Conservation (phyloP, 225 moss, liverwort and hornwort species). For the Asterella californica region DNA sequence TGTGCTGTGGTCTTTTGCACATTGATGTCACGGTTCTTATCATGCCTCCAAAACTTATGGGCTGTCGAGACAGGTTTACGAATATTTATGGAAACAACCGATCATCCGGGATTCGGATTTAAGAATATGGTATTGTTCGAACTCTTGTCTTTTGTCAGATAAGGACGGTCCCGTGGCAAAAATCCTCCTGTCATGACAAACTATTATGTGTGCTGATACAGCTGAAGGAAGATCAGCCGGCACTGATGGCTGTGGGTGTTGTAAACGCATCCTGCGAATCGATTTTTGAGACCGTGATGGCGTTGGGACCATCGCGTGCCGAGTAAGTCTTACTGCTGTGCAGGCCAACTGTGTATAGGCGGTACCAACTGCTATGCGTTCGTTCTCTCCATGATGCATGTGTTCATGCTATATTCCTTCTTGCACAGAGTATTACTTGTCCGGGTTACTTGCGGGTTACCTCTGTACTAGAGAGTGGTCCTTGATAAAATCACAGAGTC, state of each 20-base stretch:
- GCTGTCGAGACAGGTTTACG: slow-evolving; percentile 61
- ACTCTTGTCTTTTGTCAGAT: neutral
- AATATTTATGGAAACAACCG: slow-evolving; percentile 85
- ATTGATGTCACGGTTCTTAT: neutral
- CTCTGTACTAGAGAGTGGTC: too few species aligned
- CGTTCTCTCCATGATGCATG: neutral
- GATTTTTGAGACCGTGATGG: slow-evolving; percentile 88
- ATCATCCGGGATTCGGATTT: slow-evolving; percentile 60
- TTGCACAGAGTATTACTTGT: too few species aligned
- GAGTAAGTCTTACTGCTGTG: slow-evolving; percentile 51
- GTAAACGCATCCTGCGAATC: slow-evolving; percentile 87
- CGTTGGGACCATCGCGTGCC: slow-evolving; percentile 71
- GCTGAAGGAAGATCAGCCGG: slow-evolving; percentile 95
- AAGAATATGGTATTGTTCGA: slow-evolving; percentile 58
- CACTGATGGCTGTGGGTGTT: slow-evolving; percentile 91
- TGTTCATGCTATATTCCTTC: too few species aligned
- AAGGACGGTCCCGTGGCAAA: neutral
- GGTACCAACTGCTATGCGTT: neutral
- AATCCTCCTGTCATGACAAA: neutral
- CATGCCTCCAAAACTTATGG: neutral
- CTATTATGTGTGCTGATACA: slow-evolving; percentile 21
- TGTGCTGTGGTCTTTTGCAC: neutral
- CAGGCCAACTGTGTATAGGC: neutral
- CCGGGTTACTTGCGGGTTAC: too few species aligned
- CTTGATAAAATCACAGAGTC: too few species aligned